Evolutionary conservation across 352 stramenopile species (phyloP).

Genomic region (Phytophthora sp.): DNA sequence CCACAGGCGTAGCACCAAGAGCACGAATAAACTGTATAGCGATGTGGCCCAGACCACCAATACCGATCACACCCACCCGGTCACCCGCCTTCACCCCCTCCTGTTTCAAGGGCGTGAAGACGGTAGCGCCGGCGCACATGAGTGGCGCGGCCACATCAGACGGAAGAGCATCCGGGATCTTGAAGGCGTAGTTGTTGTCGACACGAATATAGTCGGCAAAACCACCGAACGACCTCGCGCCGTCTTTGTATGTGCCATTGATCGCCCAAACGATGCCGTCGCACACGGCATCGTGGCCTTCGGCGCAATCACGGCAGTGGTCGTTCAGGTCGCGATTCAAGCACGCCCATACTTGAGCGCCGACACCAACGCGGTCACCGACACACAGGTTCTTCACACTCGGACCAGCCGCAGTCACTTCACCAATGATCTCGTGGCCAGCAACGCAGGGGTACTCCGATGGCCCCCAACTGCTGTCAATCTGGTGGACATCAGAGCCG

Average conservation of each 20-base stretch:
- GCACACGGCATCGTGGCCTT: slow-evolving; percentile 67
- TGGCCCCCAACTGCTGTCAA: slow-evolving; percentile 47
- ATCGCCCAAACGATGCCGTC: slow-evolving; percentile 46
- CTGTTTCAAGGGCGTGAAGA: slow-evolving; percentile 26
- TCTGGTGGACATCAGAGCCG: slow-evolving; percentile 46
- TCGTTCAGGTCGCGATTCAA: slow-evolving; percentile 55
- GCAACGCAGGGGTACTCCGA: slow-evolving; percentile 43
- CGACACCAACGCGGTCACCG: slow-evolving; percentile 61
- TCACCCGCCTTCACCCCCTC: slow-evolving; percentile 27
- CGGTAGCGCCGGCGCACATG: slow-evolving; percentile 16
- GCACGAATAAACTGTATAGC: slow-evolving; percentile 69
- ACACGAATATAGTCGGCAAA: slow-evolving; percentile 34
- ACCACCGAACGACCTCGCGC: slow-evolving; percentile 15
- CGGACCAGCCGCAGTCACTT: slow-evolving; percentile 24
- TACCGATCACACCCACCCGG: slow-evolving; percentile 43
- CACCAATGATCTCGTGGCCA: slow-evolving; percentile 42
- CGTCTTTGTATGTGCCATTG: slow-evolving; percentile 46
- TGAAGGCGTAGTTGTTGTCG: slow-evolving; percentile 37
- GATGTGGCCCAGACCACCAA: slow-evolving; percentile 37
- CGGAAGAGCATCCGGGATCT: slow-evolving; percentile 14
- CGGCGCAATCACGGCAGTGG: slow-evolving; percentile 63
- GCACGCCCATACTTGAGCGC: slow-evolving; percentile 49
- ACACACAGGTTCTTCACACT: slow-evolving; percentile 71
- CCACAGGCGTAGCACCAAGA: slow-evolving; percentile 65
- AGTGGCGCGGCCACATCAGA: slow-evolving; percentile 19